Percentiles rank a stretch among this genome's conserved stretches.
Evolutionary conservation across 2,329 filamentous ascomycete genomes (phyloP).

Genomic region (Chaetothyriales sp.): DNA sequence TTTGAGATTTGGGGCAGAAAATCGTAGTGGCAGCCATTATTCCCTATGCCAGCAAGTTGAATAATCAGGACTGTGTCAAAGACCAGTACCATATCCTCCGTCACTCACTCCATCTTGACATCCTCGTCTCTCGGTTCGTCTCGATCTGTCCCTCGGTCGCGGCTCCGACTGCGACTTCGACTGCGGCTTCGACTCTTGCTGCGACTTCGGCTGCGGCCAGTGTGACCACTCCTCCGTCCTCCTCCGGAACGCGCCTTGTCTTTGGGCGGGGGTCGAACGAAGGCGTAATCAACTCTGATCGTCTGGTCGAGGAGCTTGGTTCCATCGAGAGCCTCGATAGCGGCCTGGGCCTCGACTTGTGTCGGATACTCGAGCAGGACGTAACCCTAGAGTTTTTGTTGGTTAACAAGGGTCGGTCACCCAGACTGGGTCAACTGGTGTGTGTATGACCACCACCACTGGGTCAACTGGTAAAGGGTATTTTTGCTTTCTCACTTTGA

Average conservation of each 20-base stretch:
- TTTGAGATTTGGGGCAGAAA: background rate
- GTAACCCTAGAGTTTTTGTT: constrained; percentile 37
- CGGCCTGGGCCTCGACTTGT: constrained; percentile 46
- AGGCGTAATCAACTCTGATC: constrained; percentile 50
- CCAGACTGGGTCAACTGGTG: no score
- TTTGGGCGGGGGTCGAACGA: constrained; percentile 46
- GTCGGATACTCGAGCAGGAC: constrained; percentile 52
- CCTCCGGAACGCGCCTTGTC: constrained; percentile 29
- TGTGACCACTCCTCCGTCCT: constrained; percentile 25
- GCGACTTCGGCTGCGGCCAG: constrained; percentile 26
- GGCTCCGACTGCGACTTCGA: constrained; percentile 2
- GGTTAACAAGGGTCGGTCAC: background rate
- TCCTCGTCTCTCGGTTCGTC: constrained; percentile 7
- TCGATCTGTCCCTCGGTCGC: constrained; percentile 4
- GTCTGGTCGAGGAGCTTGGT: constrained; percentile 50
- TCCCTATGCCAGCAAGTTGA: background rate
- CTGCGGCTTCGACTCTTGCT: constrained; percentile 31
- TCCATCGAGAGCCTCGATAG: constrained; percentile 46
- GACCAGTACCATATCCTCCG: background rate
- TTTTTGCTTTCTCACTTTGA: constrained; percentile 42
- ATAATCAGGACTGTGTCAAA: background rate
- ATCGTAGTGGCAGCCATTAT: no score
- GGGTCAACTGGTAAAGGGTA: no score
- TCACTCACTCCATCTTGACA: background rate
- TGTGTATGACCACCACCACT: no score